These are phyloP conservation scores for Pseudohalonectria lignicola DNA, from an alignment of 2,329 filamentous ascomycete genomes.

Conservation along the genomic window DNA sequence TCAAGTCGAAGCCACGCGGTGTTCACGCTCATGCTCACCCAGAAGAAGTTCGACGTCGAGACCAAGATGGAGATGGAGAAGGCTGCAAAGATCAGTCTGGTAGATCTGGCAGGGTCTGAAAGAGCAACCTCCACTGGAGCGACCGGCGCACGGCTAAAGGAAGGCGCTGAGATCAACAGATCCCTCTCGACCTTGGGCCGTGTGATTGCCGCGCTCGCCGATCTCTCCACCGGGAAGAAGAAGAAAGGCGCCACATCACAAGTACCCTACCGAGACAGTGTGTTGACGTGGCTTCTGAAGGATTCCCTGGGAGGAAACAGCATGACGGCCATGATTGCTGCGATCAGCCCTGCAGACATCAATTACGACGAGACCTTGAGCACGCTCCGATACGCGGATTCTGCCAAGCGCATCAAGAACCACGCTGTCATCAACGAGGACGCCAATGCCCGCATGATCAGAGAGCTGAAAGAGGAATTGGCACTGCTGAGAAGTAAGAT, in stretches of 20 bases:
- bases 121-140: conserved; percentile 92
- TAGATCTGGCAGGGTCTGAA: conserved; percentile 91
- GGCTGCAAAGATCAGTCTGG: conserved; percentile 83
- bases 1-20: conserved; percentile 93
- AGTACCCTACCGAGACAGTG: conserved; percentile 89
- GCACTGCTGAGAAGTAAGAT: conserved; percentile 79
- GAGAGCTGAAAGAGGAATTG: conserved; percentile 92
- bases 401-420: conserved; percentile 94
- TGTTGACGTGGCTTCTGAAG: conserved; percentile 77
- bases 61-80: conserved; percentile 98
- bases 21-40: conserved; percentile 95
- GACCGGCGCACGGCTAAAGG: conserved; percentile 78
- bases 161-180: conserved; percentile 98
- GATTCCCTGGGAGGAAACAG: conserved; percentile 93
- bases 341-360: conserved; percentile 75
- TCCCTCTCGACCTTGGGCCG: conserved; percentile 90
- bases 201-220: conserved; percentile 84
- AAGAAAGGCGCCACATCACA: conserved; percentile 20
- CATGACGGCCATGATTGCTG: conserved; percentile 99
- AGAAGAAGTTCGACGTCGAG: conserved; percentile 93
- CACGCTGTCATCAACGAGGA: conserved; percentile 95
- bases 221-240: conserved; percentile 46
- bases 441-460: conserved; percentile 96
- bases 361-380: conserved; percentile 89
- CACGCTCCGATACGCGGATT: conserved; percentile 91